These are phyloP conservation scores for Tolypocladium endophyticum DNA, from an alignment of 2,329 filamentous ascomycete species.

Conservation along the genomic window DNA sequence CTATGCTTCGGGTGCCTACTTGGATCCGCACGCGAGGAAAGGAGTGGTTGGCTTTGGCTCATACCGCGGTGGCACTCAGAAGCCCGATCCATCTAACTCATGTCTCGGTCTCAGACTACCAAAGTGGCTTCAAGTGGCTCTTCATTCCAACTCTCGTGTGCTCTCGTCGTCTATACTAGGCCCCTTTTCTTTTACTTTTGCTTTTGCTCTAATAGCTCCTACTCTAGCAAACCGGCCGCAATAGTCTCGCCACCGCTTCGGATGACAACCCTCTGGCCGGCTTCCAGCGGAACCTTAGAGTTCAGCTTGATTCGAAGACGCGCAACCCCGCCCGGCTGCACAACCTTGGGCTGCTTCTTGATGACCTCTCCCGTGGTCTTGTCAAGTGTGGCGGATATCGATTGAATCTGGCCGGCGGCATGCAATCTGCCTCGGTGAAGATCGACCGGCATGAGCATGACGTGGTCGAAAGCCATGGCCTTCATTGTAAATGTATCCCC, in stretches of 20 bases:
- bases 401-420: constrained; percentile 61
- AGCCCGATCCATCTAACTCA: neutral
- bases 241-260: constrained; percentile 74
- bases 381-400: constrained; percentile 64
- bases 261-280: constrained; percentile 69
- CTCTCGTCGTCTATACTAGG: neutral
- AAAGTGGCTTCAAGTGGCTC: neutral
- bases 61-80: neutral
- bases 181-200: neutral
- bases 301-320: constrained; percentile 67
- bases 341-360: constrained; percentile 77
- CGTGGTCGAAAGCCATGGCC: constrained; percentile 77
- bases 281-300: constrained; percentile 66
- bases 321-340: constrained; percentile 70
- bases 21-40: neutral
- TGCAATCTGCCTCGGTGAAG: constrained; percentile 80
- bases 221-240: constrained; percentile 78
- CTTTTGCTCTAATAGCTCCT: constrained; percentile 8
- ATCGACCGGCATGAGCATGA: constrained; percentile 83
- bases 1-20: neutral
- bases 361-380: constrained; percentile 64
- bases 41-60: neutral
- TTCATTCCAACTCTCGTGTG: neutral
- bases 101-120: neutral
- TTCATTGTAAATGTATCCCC: constrained; percentile 70